A percentile compares a stretch with the other conserved stretches of the same genome.
phyloP scores from a whole-genome alignment of 2,329 filamentous ascomycete genomes.

The Pyricularia pennisetigena region DNA sequence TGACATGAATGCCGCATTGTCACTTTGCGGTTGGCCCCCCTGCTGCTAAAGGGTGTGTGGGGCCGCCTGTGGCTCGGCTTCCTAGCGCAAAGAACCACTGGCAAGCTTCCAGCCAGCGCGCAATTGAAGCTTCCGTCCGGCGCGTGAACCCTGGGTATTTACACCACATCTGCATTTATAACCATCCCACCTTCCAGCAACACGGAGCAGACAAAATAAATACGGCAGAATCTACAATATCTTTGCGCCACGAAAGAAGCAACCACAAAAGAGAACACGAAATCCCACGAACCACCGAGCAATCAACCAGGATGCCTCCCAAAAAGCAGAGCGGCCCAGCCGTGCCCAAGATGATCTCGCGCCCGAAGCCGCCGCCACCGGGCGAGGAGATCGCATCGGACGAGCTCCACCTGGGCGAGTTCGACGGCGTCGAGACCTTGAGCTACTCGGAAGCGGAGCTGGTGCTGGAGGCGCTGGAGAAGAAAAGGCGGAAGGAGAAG shows the following conservation, averaged over 20 bases:
- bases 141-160: not conserved
- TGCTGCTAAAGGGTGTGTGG: not conserved
- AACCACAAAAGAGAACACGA: not conserved
- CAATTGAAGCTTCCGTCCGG: not conserved
- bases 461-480: constrained; percentile 81
- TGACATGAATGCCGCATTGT: not conserved
- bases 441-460: constrained; percentile 87
- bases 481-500: constrained; percentile 67
- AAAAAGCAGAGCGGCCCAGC: not conserved
- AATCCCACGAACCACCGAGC: not conserved
- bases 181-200: not conserved
- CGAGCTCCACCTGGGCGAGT: constrained; percentile 82
- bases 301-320: not conserved
- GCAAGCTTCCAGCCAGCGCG: not conserved
- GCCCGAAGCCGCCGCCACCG: constrained; percentile 56
- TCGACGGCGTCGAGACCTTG: constrained; percentile 82
- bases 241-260: not conserved
- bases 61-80: not conserved
- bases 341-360: constrained; percentile 35
- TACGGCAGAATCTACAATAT: not conserved
- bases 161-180: not conserved
- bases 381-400: constrained; percentile 83
- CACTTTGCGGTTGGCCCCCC: not conserved
- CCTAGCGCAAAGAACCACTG: not conserved
- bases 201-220: not conserved